A percentile compares a stretch with the other conserved stretches of the same genome.
Evolutionary conservation across 2,329 filamentous ascomycete species (phyloP).

Genomic region (Blumeria hordei): DNA sequence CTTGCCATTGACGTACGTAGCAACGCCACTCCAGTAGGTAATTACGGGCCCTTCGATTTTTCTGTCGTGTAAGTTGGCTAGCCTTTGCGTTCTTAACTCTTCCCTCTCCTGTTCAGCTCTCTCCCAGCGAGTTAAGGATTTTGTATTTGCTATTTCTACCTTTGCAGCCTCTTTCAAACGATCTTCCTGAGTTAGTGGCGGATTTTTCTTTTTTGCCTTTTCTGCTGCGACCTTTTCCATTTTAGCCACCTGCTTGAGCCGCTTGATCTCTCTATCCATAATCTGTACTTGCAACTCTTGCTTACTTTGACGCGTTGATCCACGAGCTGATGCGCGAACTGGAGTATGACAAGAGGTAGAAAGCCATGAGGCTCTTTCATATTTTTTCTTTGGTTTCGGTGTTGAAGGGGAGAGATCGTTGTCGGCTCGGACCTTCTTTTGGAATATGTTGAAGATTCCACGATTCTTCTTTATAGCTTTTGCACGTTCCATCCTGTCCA

Average conservation of each 20-base stretch:
- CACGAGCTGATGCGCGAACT: constrained; percentile 33
- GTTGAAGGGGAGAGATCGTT: constrained; percentile 14
- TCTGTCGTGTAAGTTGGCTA: constrained; percentile 71
- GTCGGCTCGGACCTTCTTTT: constrained; percentile 57
- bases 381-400: constrained; percentile 37
- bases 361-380: constrained; percentile 46
- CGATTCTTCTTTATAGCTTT: constrained; percentile 69
- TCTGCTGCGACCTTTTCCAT: constrained; percentile 37
- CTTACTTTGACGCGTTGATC: constrained; percentile 36
- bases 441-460: constrained; percentile 41
- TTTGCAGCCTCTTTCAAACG: constrained; percentile 58
- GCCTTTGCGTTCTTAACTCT: constrained; percentile 56
- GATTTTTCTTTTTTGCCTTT: constrained; percentile 46
- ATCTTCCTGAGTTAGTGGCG: constrained; percentile 73
- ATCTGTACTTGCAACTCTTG: constrained; percentile 39
- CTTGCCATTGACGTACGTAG: constrained; percentile 55
- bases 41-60: constrained; percentile 75
- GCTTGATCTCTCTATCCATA: constrained; percentile 44
- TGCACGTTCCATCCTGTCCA: constrained; percentile 42
- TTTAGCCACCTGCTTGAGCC: constrained; percentile 42
- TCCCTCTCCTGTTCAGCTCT: constrained; percentile 73
- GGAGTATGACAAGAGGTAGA: constrained; percentile 33
- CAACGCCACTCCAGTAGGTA: constrained; percentile 81
- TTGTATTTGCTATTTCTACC: constrained; percentile 68
- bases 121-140: constrained; percentile 84